Base-by-base conservation (phyloP, 1,284 basidiomycete species). In the Chalciporus sp. region DNA sequence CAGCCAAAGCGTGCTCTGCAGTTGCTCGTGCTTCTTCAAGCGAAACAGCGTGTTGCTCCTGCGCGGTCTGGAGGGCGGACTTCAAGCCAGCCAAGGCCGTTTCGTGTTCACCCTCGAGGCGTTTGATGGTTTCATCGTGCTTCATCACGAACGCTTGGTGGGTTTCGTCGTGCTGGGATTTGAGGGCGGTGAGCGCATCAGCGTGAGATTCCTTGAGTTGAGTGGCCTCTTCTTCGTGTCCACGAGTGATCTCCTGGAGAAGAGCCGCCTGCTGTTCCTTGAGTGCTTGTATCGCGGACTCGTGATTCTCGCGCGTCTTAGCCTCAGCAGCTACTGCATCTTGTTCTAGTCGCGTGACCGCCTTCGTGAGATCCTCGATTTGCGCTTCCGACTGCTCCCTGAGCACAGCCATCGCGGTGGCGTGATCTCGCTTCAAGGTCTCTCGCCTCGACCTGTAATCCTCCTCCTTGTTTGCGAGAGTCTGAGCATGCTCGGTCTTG, bases 401-500 rank as follows among this genome's bases (percentile, higher is more conserved):
- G 28, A 66, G 43, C 43, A 64, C 64, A 5, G 71, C 67, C 43
- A 79, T 53, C 8, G 72, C 66, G 2, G 67, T 64, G 4, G 67
- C 51, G 47, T 81, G 77, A 53, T 78, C 76, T 10, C 71, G 62
- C 51, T 75, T 76, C 55, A 76, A 65, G 47, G 68, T 71, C 60
- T 76, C 73, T 17, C 78, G 66, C n/a, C 72, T 68, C 23, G 66
- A 56, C 41, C 75, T 69, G 57, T 86, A 80, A 52, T 86, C 84
- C 50, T 86, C 84, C 47, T 83, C 81, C 65, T 82, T 84, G 44
- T 76, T 75, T 31, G 77, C 72, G 41, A 88, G 61, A 17, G 72
- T 67, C 35, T 80, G 74, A 2, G 72, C 67, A 62, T 89, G 86
- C 27, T 86, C 83, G n/a, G 78, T 76, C 65, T 83, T 85, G 45